phyloP scores from a whole-genome alignment of 805 yeast genomes.

The Candida ortonii region DNA sequence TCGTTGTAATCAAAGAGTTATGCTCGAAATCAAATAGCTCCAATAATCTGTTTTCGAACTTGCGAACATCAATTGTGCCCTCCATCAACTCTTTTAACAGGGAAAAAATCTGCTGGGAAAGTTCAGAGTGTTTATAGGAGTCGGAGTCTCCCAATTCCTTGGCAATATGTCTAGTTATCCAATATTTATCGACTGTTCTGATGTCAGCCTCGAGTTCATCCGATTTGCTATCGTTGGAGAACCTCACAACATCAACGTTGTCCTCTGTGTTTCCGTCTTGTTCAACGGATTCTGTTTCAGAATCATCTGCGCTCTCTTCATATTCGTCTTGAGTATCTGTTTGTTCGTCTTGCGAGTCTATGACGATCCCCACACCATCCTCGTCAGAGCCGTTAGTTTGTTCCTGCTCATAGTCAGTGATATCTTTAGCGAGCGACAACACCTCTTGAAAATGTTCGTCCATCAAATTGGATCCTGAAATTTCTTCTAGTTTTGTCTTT shows the following conservation, averaged over 20 bases:
- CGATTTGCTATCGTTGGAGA: constrained; percentile 15
- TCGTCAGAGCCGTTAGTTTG: constrained; percentile 29
- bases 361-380: constrained; percentile 33
- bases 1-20: constrained; percentile 44
- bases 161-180: constrained; percentile 52
- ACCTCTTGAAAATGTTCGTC: constrained; percentile 48
- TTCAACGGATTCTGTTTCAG: constrained; percentile 29
- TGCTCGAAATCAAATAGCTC: constrained; percentile 52
- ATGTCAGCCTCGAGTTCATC: constrained; percentile 14
- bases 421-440: constrained; percentile 39
- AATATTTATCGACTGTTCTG: constrained; percentile 37
- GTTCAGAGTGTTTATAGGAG: constrained; percentile 34
- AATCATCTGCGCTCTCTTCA: constrained; percentile 31
- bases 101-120: constrained; percentile 39
- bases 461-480: constrained; percentile 41
- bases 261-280: constrained; percentile 22
- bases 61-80: constrained; percentile 35
- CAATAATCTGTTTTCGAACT: constrained; percentile 53
- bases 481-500: constrained; percentile 48
- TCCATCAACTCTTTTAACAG: constrained; percentile 35
- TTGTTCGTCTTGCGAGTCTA: constrained; percentile 44
- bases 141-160: constrained; percentile 34
- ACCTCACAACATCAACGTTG: constrained; percentile 18
- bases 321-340: constrained; percentile 28
- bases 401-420: constrained; percentile 46